A percentile compares a stretch with the other conserved stretches of the same genome.
phyloP scores from a whole-genome alignment of 768 basidiomycete species.

The Artomyces pyxidatus region DNA sequence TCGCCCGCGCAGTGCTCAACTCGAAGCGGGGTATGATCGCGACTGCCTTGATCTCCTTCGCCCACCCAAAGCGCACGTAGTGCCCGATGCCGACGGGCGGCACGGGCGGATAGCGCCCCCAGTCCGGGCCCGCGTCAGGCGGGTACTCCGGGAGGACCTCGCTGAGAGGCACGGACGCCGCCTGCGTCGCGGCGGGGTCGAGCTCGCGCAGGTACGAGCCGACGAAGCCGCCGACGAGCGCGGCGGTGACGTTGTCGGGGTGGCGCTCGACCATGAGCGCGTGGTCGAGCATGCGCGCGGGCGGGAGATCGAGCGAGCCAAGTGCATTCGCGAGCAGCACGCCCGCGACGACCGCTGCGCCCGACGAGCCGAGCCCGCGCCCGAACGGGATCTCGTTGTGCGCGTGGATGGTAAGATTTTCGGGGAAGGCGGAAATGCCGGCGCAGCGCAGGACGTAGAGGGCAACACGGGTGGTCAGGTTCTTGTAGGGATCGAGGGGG shows the following conservation, averaged over 20 bases:
- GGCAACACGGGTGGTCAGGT: conserved; percentile 93
- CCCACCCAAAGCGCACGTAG: conserved; percentile 86
- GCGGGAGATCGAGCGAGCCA: conserved; percentile 61
- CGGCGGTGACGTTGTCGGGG: conserved; percentile 98
- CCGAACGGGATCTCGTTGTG: conserved; percentile 97
- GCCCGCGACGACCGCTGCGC: conserved; percentile 97
- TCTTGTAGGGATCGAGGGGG: conserved; percentile 92
- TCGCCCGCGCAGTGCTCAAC: conserved; percentile 90
- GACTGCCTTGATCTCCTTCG: conserved; percentile 76
- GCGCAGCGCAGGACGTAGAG: conserved; percentile 97
- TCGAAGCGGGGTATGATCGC: conserved; percentile 95
- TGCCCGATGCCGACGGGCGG: conserved; percentile 92
- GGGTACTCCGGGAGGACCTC: conserved; percentile 97
- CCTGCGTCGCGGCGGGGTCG: conserved; percentile 68
- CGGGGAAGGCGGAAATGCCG: conserved; percentile 64
- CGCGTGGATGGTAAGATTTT: conserved; percentile 64
- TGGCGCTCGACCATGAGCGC: conserved; percentile 99
- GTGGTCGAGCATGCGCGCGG: conserved; percentile 79
- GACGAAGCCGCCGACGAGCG: conserved; percentile 93
- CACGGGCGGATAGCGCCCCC: conserved; percentile 83
- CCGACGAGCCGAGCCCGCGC: conserved; percentile 93
- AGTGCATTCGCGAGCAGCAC: conserved; percentile 85
- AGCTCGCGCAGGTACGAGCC: conserved; percentile 93
- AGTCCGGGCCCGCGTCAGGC: conserved; percentile 81
- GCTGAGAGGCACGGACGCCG: conserved; percentile 85